Conservation (phyloP, 305 asterid species). For the Rubia tinctorum region DNA sequence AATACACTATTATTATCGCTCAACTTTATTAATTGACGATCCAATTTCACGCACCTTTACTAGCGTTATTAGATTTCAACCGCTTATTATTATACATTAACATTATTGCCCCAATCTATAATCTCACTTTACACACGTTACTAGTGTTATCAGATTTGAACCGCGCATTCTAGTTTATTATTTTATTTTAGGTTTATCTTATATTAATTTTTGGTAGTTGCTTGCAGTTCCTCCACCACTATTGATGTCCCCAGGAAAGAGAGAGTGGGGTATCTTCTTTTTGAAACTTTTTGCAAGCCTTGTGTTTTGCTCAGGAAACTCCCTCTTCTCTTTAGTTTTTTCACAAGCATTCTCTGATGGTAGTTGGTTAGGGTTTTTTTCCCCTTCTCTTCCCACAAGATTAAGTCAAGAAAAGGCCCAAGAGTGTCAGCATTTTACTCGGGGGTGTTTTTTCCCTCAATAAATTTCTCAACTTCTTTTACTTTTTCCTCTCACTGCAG, state of each 20-base stretch:
- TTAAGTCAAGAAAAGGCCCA: constrained; percentile 16
- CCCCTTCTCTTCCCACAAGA: constrained; percentile 9
- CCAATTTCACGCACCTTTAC: no score
- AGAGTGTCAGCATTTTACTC: constrained; percentile 33
- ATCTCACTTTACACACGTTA: no score
- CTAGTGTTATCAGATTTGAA: no score
- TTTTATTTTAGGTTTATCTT: no score
- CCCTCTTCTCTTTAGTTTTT: constrained; percentile 19
- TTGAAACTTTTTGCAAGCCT: constrained; percentile 41
- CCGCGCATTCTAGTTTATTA: no score
- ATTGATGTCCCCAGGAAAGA: constrained; percentile 19
- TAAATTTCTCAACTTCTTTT: not conserved
- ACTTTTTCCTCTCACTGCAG: not conserved
- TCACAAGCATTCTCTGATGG: constrained; percentile 60
- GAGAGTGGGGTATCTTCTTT: constrained; percentile 32
- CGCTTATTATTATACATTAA: no score
- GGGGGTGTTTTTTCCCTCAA: constrained; percentile 11
- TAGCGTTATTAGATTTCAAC: no score
- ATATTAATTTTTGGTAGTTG: no score
- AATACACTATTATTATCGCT: no score
- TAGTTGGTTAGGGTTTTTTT: constrained; percentile 40
- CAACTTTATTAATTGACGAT: no score
- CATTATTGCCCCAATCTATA: no score
- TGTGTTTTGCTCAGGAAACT: not conserved
- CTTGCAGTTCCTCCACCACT: constrained; percentile 12